Base-by-base conservation (phyloP, 306 rosid species). In the Luffa aegyptiaca region DNA sequence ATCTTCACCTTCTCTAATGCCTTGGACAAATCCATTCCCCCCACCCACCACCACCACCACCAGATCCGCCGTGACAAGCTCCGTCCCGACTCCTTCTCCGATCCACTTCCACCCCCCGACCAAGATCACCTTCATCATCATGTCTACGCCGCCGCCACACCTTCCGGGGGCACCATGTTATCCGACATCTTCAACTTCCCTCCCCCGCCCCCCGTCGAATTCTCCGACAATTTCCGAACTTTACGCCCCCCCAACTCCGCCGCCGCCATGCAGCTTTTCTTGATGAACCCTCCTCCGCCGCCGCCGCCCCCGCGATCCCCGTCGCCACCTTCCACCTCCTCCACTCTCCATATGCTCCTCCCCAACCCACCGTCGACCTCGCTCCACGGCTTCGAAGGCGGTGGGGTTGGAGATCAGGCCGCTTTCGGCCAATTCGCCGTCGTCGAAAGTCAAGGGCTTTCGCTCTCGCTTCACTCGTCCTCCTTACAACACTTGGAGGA, bases 1-100 rank as follows among this genome's bases (percentile, higher is more conserved):
- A 88, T 92, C 88, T 90, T 89, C 88, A 76, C 82, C 71, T 90
- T 88, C 89, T 74, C 93, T 55, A 94, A 94, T 87, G 96, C 91
- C 80, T 94, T 90, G 81, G 97, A 94, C 74, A 90, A 97, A 85
- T 82, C 57, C 77, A 46, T 21, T 46, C 5, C 45, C 44, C 1
- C 57, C 61, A 3, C 77, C 64, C 42, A 33, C 26, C 58, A 31
- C 64, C 42, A 33, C 26, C 58, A 31, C 3, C 78, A 74, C 8
- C 79, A 75, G 49, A 75, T 52, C 79, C 79, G 79, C 49, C 63
- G 64, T 1, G 78, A 74, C 2, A 74, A 74, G 78, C 78, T 74
- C 17, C 26, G 53, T 5, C 18, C 26, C 10, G 20, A 71, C 4
- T 2, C 39, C 41, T 71, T 71, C 44, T 35, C 37, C 46, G 49